Evolutionary conservation across 2,329 filamentous ascomycete species (phyloP).

Genomic region (Spiromastix sp.): DNA sequence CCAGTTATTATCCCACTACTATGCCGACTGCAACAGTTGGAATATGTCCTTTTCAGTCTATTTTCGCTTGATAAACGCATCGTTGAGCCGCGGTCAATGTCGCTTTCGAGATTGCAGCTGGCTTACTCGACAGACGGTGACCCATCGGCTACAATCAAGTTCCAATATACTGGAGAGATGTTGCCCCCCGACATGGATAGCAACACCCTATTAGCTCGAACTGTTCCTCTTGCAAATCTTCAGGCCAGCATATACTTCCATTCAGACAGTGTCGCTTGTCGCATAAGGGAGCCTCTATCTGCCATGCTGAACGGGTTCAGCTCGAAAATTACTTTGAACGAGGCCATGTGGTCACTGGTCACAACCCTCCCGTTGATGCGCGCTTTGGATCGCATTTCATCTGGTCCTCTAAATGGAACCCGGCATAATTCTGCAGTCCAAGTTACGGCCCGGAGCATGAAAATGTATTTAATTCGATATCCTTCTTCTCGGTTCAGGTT

Average conservation of each 20-base stretch:
- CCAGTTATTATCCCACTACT: conserved; percentile 25
- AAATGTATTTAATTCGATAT: conserved; percentile 26
- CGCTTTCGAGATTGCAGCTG: conserved; percentile 26
- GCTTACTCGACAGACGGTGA: conserved; percentile 21
- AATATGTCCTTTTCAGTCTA: conserved; percentile 26
- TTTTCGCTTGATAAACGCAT: conserved; percentile 24
- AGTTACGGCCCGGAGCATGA: conserved; percentile 26
- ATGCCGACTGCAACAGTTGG: conserved; percentile 27
- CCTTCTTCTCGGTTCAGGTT: conserved; percentile 24
- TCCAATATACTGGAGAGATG: conserved; percentile 17
- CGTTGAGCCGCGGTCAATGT: conserved; percentile 23
- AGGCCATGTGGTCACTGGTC: conserved; percentile 21
- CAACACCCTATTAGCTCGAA: conserved; percentile 1
- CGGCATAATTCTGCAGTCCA: conserved; percentile 17
- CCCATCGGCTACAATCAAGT: conserved; percentile 22
- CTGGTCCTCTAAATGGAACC: conserved; percentile 15
- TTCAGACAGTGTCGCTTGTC: conserved; percentile 28
- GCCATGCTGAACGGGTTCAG: conserved; percentile 24
- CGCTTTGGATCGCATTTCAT: conserved; percentile 25
- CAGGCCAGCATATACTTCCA: conserved; percentile 25
- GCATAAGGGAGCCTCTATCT: conserved; percentile 29
- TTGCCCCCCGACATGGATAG: conserved; percentile 13
- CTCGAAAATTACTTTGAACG: conserved; percentile 20
- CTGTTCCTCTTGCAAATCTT: conserved; percentile 2
- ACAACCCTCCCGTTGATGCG: conserved; percentile 29